phyloP scores from a whole-genome alignment of 306 rosid species.

The Vicia sativa region DNA sequence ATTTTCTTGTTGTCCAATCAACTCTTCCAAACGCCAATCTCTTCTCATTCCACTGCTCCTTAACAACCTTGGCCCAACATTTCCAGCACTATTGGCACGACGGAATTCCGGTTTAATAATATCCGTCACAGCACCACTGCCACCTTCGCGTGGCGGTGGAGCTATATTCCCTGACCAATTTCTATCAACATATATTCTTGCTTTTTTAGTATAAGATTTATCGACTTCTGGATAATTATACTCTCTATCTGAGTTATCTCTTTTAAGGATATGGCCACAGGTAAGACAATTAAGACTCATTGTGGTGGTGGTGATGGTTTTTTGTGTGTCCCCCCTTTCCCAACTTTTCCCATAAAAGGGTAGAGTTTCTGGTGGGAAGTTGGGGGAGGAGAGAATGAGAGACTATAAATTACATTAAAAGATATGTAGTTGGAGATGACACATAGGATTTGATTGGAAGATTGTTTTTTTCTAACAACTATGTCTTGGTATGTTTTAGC shows the following conservation, averaged over 20 bases:
- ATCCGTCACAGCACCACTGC: background rate
- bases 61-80: slow-evolving; percentile 50
- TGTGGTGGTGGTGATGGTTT: background rate
- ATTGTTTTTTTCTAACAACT: background rate
- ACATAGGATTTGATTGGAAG: slow-evolving; percentile 4
- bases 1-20: slow-evolving; percentile 36
- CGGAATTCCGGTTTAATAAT: slow-evolving; percentile 40
- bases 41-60: slow-evolving; percentile 79
- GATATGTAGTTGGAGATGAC: slow-evolving; percentile 1
- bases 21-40: slow-evolving; percentile 79
- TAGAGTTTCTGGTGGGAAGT: slow-evolving; percentile 7
- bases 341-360: slow-evolving; percentile 16
- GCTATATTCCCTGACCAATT: slow-evolving; percentile 63
- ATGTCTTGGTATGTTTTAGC: slow-evolving; percentile 17
- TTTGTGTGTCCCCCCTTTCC: background rate
- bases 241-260: slow-evolving; percentile 45
- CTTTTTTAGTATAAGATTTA: background rate
- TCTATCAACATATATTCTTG: slow-evolving; percentile 38
- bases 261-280: slow-evolving; percentile 43
- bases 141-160: slow-evolving; percentile 20
- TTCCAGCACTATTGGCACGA: slow-evolving; percentile 39
- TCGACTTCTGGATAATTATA: background rate
- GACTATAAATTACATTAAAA: background rate
- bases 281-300: slow-evolving; percentile 68
- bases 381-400: background rate